Base-by-base conservation (phyloP, 2,329 filamentous ascomycete genomes). In the Talaromyces sp. region DNA sequence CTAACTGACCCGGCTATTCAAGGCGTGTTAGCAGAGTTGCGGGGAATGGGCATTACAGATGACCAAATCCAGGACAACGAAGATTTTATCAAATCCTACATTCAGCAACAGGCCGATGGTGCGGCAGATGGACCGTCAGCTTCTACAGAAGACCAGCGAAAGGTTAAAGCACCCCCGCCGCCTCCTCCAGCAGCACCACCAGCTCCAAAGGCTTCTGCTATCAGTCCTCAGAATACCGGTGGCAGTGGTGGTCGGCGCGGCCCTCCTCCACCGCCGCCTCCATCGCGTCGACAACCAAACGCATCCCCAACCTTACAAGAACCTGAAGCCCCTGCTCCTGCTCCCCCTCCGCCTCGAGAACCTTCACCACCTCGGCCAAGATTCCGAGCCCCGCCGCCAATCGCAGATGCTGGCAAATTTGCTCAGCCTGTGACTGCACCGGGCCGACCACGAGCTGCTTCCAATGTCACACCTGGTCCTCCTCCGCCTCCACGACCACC, bases 351-450 rank as follows among this genome's bases (percentile, higher is more conserved):
- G n/a, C 83, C 88, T 31, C 82, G 87, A 69, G 88, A 91, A 62
- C 84, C 88, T 14, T 86, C 88, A 14, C 90, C 91, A 12, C 85
- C 87, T 24, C 83, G 87, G 56, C 85, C 85, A 9, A 83, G 82
- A 67, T 97, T 96, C 78, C 84, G 87, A 65, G 93, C 91, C 9
- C 94, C 94, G 52, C 94, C 94, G 35, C 90, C 93, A 2, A 77
- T 97, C 62, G 86, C 91, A 59, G 92, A 96, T 73, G 94, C 94
- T 61, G 94, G 94, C 41, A 96, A 91, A 75, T 94, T 86, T 70
- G 91, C 89, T 3, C 81, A 87, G 63, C 74, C 79, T 31, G 77
- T 80, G 60, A 74, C 73, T 26, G 80, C 75, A 61, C 71, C 83
- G 73, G 67, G 79, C 69, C 74, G 81, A 69, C 72, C 77, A 61